Evolutionary conservation across 1,284 basidiomycete species (phyloP).

Genomic region (Puccinia novopanici): DNA sequence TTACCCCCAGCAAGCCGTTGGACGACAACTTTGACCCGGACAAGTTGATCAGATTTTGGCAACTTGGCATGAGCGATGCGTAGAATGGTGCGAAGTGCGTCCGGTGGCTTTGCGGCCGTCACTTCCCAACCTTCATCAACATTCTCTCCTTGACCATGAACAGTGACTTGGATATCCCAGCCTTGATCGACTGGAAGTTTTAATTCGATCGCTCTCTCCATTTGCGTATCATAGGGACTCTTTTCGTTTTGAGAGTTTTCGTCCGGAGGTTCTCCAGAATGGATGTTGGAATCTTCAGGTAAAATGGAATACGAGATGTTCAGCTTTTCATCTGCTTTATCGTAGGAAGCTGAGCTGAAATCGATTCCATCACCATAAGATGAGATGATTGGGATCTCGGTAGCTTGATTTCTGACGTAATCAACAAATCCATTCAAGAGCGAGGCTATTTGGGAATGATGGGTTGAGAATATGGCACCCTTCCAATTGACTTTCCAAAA

Average conservation of each 20-base stretch:
- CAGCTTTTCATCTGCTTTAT: constrained; percentile 77
- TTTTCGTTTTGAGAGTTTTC: constrained; percentile 64
- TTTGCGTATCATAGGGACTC: constrained; percentile 67
- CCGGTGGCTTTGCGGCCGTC: constrained; percentile 67
- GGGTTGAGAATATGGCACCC: constrained; percentile 70
- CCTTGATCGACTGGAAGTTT: constrained; percentile 74
- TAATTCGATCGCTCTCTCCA: constrained; percentile 77
- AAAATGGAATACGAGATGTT: constrained; percentile 83
- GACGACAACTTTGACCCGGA: constrained; percentile 75
- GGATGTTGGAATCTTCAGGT: constrained; percentile 62
- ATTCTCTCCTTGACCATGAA: constrained; percentile 66
- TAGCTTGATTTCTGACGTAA: constrained; percentile 72
- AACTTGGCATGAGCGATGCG: constrained; percentile 62
- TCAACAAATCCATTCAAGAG: constrained; percentile 78
- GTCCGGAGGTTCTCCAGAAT: constrained; percentile 61
- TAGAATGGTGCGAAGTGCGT: constrained; percentile 49
- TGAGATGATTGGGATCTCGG: constrained; percentile 72
- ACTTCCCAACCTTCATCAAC: constrained; percentile 60
- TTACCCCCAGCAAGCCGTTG: constrained; percentile 72
- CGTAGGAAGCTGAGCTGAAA: constrained; percentile 74
- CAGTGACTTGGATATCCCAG: constrained; percentile 79
- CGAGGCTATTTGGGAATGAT: constrained; percentile 64
- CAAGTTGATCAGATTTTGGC: constrained; percentile 71
- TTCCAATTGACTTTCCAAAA: constrained; percentile 97
- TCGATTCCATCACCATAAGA: constrained; percentile 81